A percentile compares a stretch with the other conserved stretches of the same genome.
Evolutionary conservation across 805 yeast genomes (phyloP).

Genomic region (Spathaspora girioi): DNA sequence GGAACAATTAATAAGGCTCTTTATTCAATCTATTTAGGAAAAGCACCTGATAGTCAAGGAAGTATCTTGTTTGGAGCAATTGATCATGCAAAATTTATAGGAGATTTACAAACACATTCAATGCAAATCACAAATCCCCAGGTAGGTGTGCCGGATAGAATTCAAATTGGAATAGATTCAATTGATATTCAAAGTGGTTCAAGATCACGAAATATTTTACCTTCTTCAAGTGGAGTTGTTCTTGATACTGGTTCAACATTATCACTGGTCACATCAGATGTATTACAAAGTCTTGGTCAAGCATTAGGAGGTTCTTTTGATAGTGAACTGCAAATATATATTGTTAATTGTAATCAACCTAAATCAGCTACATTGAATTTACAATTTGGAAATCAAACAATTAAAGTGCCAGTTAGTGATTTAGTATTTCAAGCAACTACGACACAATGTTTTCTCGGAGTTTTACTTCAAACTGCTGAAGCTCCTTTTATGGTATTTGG

Average conservation of each 20-base stretch:
- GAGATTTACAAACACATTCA: slow-evolving; percentile 29
- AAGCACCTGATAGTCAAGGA: slow-evolving; percentile 21
- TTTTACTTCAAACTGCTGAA: slow-evolving; percentile 15
- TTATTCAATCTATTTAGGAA: slow-evolving; percentile 36
- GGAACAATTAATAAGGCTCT: slow-evolving; percentile 31
- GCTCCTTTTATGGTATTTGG: slow-evolving; percentile 44
- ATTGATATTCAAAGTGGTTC: slow-evolving; percentile 16
- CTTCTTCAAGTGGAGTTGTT: slow-evolving; percentile 20
- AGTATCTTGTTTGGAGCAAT: slow-evolving; percentile 41
- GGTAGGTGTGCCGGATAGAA: slow-evolving; percentile 32
- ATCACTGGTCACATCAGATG: slow-evolving; percentile 38
- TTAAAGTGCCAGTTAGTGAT: slow-evolving; percentile 45
- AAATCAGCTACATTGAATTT: slow-evolving; percentile 25
- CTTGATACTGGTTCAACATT: slow-evolving; percentile 37
- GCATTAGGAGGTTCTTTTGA: slow-evolving; percentile 43
- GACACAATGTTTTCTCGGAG: slow-evolving; percentile 24
- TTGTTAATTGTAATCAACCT: slow-evolving; percentile 37
- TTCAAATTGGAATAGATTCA: slow-evolving; percentile 47
- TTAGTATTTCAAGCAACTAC: slow-evolving; percentile 18
- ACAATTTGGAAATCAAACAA: slow-evolving; percentile 56
- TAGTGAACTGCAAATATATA: slow-evolving; percentile 39
- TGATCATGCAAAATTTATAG: slow-evolving; percentile 38
- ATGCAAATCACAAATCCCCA: slow-evolving; percentile 14
- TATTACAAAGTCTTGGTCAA: slow-evolving; percentile 31
- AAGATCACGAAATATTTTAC: slow-evolving; percentile 10